Base-by-base conservation (phyloP, 2,329 filamentous ascomycete species). In the Monosporascus sp. region DNA sequence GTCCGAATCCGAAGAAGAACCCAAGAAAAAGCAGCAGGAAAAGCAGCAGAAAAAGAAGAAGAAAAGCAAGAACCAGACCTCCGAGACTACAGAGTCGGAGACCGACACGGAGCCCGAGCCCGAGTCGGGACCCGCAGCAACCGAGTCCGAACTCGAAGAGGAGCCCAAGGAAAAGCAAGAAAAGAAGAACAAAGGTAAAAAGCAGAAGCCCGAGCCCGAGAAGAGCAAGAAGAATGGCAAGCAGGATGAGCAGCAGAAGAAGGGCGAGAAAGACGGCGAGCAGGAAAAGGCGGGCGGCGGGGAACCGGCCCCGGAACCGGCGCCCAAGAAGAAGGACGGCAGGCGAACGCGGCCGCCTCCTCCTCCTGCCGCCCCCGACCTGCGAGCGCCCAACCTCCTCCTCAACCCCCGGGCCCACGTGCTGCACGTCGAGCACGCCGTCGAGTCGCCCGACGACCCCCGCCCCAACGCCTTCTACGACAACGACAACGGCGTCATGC, bases 391-490 rank as follows among this genome's bases (percentile, higher is more conserved):
- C 0, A 72, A 78, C 45, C 70, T 78, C 49, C 69, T 84, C 44
- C 68, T 77, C 58, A 77, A 78, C 2, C 68, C 75, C 41, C 71
- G 72, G 26, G 71, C 78, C 26, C 72, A 79, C 48, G 73, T 81
- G 18, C 64, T 84, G 37, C 74, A 81, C 51, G 73, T 81, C 2
- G 81, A 85, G 61, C 78, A 82, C 55, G 72, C 80, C 2, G 67
- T 84, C 20, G 80, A 84, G 58, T 69, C 66, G 1, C 69, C 71
- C 3, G 68, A 75, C 44, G 81, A 84, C 56, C 81, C 81, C 8
- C 72, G 73, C 2, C 82, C 81, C 14, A 86, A 85, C 60, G 79
- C 82, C 43, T 85, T 80, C 61, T 79, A 78, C 60, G 81, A 85
- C 59, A 63, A 70, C n/a, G 70, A 73, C 46, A 72, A 75, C 56